These are phyloP conservation scores for Alternaria infectoria DNA, from an alignment of 2,329 filamentous ascomycete species.

Conservation along the genomic window DNA sequence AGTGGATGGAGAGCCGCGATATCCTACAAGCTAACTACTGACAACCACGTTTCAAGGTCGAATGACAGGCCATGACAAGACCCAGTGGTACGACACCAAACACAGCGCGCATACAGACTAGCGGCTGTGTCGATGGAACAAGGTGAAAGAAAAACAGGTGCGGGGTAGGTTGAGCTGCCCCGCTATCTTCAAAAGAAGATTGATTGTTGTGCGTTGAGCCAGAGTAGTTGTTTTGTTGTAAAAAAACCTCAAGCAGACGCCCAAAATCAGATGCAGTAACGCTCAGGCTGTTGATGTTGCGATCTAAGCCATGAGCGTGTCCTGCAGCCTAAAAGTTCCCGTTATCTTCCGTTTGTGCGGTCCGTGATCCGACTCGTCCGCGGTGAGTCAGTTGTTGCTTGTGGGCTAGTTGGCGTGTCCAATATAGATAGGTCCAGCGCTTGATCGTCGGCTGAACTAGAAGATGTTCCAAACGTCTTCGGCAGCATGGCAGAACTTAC, in stretches of 20 bases:
- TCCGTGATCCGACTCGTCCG: slow-evolving; percentile 19
- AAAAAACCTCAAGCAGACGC: slow-evolving; percentile 76
- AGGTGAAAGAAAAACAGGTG: slow-evolving; percentile 38
- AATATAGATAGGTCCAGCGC: slow-evolving; percentile 29
- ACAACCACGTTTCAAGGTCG: slow-evolving; percentile 10
- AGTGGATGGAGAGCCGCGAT: slow-evolving; percentile 11
- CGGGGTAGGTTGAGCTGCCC: slow-evolving; percentile 70
- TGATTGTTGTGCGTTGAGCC: slow-evolving; percentile 77
- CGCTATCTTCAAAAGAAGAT: slow-evolving; percentile 51
- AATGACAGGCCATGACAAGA: slow-evolving; percentile 3
- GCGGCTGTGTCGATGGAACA: slow-evolving; percentile 16
- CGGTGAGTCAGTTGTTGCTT: slow-evolving; percentile 29
- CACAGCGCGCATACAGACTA: slow-evolving; percentile 18
- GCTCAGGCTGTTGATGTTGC: slow-evolving; percentile 70
- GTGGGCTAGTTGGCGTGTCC: slow-evolving; percentile 34
- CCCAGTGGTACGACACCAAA: slow-evolving; percentile 17
- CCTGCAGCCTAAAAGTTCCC: slow-evolving; percentile 37
- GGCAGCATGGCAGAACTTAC: slow-evolving; percentile 98
- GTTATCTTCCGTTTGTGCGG: slow-evolving; percentile 30
- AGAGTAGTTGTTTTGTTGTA: slow-evolving; percentile 78
- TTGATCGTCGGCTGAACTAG: slow-evolving; percentile 55
- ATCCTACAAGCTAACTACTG: slow-evolving; percentile 18
- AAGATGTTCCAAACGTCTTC: slow-evolving; percentile 96
- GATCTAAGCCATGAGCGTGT: slow-evolving; percentile 60
- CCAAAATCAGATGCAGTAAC: slow-evolving; percentile 60